Base-by-base conservation (phyloP, 2,329 filamentous ascomycete genomes). In the Phyllosticta citrichinensis region DNA sequence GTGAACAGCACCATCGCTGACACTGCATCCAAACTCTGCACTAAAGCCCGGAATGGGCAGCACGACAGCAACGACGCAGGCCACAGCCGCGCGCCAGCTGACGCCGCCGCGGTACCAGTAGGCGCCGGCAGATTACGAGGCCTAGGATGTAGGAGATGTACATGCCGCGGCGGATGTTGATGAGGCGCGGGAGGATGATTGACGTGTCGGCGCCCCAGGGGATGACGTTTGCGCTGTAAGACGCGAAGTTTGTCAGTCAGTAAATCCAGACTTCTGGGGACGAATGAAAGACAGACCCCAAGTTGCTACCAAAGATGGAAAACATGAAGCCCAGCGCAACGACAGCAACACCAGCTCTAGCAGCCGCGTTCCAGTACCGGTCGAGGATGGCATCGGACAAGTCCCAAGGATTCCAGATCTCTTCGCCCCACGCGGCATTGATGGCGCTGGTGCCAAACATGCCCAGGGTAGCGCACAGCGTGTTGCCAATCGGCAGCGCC, bases 111-210 rank as follows among this genome's bases (percentile, higher is more conserved):
- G 24, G 12, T 55, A 55, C 53, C 53, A 55, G 17, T 55, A 55
- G 14, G 8, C 17, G 22, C 53, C 22, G 22, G 12, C 22, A 52
- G 17, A 58, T 47, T 35, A 30, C 22, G 19, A 52, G 24, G 10
- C 24, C 19, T 2, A 58, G 40, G 11, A 58, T 17, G 17, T 30
- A 27, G 6, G 47, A 22, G 27, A 58, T 9, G 25, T 52, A 30
- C 47, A 27, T 27, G 24, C 56, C 56, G 53, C 69, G 68, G 11
- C 65, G 64, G 33, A 56, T 55, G 55, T 57, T 58, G 54, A 62
- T 51, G 56, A 30, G 52, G 25, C 56, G 56, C n/a, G 56, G 56
- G 8, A 33, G 8, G 25, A 58, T 20, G 10, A 33, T n/a, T 3
- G 56, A n/a, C 56, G 19, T 25, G 24, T 57, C 55, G 22, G 27